Evolutionary conservation across 169 alveolate species (phyloP).

Genomic region (Ichthyophthirius multifiliis): DNA sequence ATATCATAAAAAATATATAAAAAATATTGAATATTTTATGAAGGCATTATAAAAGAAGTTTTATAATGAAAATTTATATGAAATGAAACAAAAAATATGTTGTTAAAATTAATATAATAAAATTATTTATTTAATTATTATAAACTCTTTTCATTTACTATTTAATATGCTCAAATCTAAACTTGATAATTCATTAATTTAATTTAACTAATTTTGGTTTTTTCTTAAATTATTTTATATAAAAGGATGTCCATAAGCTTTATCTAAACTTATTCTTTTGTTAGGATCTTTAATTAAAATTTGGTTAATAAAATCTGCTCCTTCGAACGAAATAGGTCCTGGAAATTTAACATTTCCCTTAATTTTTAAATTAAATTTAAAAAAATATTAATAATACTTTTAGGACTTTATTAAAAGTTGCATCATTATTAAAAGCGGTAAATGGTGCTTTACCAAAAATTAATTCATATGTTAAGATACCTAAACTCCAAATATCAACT

Average conservation of each 20-base stretch:
- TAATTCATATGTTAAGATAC: constrained; percentile 45
- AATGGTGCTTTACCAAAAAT: constrained; percentile 36
- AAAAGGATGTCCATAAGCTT: background rate
- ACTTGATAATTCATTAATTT: no score
- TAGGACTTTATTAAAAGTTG: background rate
- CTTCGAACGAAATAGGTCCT: background rate
- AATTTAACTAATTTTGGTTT: no score
- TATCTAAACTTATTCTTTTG: background rate
- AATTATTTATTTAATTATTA: no score
- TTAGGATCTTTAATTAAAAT: background rate
- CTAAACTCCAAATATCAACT: constrained; percentile 46
- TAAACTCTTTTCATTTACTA: no score
- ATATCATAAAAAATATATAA: no score
- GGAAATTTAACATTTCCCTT: background rate
- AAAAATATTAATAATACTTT: background rate
- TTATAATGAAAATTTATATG: no score
- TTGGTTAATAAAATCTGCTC: background rate
- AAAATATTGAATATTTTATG: no score
- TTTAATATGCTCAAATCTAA: no score
- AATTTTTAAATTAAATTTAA: background rate
- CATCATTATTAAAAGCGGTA: background rate
- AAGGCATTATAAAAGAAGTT: no score
- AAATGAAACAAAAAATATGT: no score
- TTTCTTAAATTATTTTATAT: constrained; percentile 2
- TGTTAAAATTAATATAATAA: no score